Evolutionary conservation across 768 basidiomycete genomes (phyloP).

Genomic region (Auriscalpium vulgare): DNA sequence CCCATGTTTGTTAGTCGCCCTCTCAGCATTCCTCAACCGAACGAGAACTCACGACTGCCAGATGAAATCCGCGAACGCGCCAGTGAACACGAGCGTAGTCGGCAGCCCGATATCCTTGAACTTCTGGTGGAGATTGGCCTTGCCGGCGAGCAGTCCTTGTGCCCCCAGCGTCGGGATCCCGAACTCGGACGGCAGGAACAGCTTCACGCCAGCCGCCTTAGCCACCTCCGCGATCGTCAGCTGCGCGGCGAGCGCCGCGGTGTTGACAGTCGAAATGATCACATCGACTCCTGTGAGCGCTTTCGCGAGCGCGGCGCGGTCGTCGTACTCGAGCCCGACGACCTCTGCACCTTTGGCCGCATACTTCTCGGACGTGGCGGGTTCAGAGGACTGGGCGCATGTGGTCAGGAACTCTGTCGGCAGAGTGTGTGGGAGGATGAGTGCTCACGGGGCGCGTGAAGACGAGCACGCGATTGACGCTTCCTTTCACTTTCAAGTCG

Average conservation of each 20-base stretch:
- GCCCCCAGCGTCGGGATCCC: slow-evolving; percentile 13
- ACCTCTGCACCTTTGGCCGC: slow-evolving; percentile 8
- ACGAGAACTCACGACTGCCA: slow-evolving; percentile 1
- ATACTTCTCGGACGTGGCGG: background rate
- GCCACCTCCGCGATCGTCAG: slow-evolving; percentile 11
- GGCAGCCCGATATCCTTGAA: slow-evolving; percentile 14
- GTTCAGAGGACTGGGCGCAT: background rate
- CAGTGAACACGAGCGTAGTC: slow-evolving; percentile 11
- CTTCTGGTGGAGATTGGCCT: slow-evolving; percentile 2
- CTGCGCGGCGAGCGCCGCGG: slow-evolving; percentile 5
- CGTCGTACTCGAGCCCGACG: slow-evolving; percentile 4
- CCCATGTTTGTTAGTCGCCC: background rate
- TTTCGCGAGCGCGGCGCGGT: background rate
- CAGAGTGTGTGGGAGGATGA: background rate
- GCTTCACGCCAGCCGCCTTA: background rate
- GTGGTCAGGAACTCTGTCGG: background rate
- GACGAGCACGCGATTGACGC: no score
- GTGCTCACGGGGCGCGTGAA: slow-evolving; percentile 6
- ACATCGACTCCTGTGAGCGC: background rate
- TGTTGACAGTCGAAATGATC: slow-evolving; percentile 8
- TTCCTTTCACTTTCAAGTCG: no score
- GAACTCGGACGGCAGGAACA: slow-evolving; percentile 21
- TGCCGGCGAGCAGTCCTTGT: slow-evolving; percentile 3
- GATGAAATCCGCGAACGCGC: slow-evolving; percentile 10
- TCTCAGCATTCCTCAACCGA: background rate